Percentiles rank a stretch among this genome's conserved stretches.
Evolutionary conservation across 176 grass and related monocot species (phyloP).

Genomic region (Paspalum notatum): DNA sequence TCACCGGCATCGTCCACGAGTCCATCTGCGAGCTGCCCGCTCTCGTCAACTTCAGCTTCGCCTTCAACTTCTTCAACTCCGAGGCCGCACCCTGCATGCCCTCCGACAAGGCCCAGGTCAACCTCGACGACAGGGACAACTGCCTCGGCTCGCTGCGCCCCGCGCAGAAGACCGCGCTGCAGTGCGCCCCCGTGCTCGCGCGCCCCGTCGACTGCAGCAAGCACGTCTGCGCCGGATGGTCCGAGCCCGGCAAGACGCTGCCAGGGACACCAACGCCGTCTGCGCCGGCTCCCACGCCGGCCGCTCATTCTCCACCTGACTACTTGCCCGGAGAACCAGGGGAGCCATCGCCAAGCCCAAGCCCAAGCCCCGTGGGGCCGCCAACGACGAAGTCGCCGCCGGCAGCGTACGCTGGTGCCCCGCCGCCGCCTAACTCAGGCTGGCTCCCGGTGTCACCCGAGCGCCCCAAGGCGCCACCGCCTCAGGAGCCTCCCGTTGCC

Average conservation of each 20-base stretch:
- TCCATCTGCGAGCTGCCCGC: constrained; percentile 47
- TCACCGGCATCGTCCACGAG: constrained; percentile 51
- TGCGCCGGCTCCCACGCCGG: background rate
- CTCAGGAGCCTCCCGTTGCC: constrained; percentile 15
- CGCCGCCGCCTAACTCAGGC: constrained; percentile 12
- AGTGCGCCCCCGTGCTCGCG: constrained; percentile 48
- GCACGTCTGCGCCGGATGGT: constrained; percentile 21
- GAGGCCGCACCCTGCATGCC: constrained; percentile 47
- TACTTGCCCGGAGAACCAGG: background rate
- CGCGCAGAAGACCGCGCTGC: constrained; percentile 49
- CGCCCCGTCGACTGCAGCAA: constrained; percentile 59
- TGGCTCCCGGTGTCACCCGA: constrained; percentile 34
- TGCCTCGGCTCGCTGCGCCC: constrained; percentile 44
- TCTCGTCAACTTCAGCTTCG: constrained; percentile 70
- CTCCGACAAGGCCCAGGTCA: constrained; percentile 1
- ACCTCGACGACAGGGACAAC: constrained; percentile 48
- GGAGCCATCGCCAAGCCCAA: no score
- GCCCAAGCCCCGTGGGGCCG: background rate
- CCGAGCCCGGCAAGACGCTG: background rate
- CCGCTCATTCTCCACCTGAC: background rate
- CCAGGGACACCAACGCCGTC: background rate
- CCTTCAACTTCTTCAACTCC: constrained; percentile 65
- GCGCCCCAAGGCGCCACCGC: background rate
- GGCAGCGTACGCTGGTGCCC: background rate
- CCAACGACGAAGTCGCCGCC: no score